These are phyloP conservation scores for Paracoccidioides lutzii DNA, from an alignment of 2,329 filamentous ascomycete species.

Conservation along the genomic window DNA sequence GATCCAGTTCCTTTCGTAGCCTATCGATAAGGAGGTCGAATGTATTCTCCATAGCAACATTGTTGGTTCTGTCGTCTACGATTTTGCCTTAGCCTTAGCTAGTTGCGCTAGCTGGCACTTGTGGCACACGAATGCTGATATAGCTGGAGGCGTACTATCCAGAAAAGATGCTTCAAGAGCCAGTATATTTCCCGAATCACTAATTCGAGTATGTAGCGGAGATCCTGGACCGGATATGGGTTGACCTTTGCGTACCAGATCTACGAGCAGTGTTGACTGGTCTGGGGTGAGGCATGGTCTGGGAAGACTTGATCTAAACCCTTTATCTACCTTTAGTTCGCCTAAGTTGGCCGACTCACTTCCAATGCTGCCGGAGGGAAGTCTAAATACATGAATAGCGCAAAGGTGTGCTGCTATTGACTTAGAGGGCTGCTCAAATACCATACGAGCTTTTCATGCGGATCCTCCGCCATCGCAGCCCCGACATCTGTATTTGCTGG, in stretches of 20 bases:
- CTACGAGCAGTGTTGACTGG: slow-evolving; percentile 12
- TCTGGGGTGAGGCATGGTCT: slow-evolving; percentile 7
- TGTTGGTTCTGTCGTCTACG: not conserved
- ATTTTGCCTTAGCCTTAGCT: no score
- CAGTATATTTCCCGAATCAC: not conserved
- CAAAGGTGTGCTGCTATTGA: slow-evolving; percentile 1
- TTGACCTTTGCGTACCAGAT: slow-evolving; percentile 8
- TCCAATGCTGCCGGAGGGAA: slow-evolving; percentile 5
- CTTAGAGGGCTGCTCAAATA: not conserved
- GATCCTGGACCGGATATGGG: not conserved
- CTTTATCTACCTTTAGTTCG: slow-evolving; percentile 9
- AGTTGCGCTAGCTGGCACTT: not conserved
- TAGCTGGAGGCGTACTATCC: not conserved
- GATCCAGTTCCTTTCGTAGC: not conserved
- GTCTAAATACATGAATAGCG: slow-evolving; percentile 10
- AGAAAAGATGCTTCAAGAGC: not conserved
- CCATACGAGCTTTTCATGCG: not conserved
- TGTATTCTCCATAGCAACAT: not conserved
- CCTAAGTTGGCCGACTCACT: slow-evolving; percentile 6
- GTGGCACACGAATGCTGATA: not conserved
- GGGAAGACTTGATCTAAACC: slow-evolving; percentile 14
- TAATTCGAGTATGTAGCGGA: not conserved
- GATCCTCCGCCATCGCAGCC: not conserved
- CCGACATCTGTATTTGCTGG: not conserved
- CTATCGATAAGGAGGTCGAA: not conserved